Evolutionary conservation across 1,139 yeast genomes (phyloP).

Genomic region (Yarrowia galli): DNA sequence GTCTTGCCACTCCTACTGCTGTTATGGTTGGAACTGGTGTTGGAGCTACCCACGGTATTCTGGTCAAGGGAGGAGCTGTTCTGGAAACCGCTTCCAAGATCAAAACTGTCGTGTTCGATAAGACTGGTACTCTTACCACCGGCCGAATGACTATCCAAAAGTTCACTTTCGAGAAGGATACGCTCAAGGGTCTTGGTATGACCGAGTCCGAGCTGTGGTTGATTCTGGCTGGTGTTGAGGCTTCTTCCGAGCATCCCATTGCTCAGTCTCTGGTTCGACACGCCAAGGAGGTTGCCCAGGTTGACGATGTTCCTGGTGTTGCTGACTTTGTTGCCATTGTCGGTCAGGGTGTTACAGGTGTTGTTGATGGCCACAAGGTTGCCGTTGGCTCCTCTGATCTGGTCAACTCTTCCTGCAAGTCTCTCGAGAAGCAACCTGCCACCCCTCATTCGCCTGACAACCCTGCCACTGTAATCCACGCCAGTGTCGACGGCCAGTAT

Average conservation of each 20-base stretch:
- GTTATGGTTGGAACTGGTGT: constrained; percentile 99
- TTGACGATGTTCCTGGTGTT: constrained; percentile 43
- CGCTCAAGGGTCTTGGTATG: constrained; percentile 16
- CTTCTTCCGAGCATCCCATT: constrained; percentile 85
- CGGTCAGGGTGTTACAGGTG: constrained; percentile 76
- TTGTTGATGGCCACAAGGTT: constrained; percentile 48
- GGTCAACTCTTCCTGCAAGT: constrained; percentile 5
- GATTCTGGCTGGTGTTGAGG: constrained; percentile 68
- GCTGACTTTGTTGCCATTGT: constrained; percentile 60
- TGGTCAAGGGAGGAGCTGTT: constrained; percentile 92
- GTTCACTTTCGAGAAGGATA: constrained; percentile 43
- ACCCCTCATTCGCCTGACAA: constrained; percentile 20
- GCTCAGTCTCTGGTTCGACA: constrained; percentile 68
- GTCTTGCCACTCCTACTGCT: constrained; percentile 97
- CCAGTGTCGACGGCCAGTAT: constrained; percentile 62
- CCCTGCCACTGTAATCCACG: constrained; percentile 50
- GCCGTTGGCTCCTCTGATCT: constrained; percentile 65
- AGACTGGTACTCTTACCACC: constrained; percentile 92
- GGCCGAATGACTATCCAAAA: constrained; percentile 74
- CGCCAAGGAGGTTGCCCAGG: constrained; percentile 46
- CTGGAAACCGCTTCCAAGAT: constrained; percentile 76
- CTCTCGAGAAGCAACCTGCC: neutral
- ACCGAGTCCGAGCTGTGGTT: constrained; percentile 55
- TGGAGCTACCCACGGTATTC: constrained; percentile 87
- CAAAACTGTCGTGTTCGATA: constrained; percentile 81